Evolutionary conservation across 108 stramenopile species (phyloP).

Genomic region (Fragilariopsis cylindrus): DNA sequence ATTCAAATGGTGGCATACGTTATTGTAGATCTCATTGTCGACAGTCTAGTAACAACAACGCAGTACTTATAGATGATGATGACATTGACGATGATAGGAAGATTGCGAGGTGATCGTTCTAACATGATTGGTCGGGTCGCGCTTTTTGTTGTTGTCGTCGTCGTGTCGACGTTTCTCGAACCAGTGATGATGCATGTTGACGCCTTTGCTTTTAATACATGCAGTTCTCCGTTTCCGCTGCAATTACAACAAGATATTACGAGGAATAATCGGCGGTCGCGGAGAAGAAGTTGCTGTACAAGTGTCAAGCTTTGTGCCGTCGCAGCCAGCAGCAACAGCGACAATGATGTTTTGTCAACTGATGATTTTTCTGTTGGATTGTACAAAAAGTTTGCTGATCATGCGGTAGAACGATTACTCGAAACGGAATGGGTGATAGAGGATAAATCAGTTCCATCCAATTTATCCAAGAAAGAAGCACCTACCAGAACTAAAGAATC

Average conservation of each 20-base stretch:
- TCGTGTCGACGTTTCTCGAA: neutral
- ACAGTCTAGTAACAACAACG: too few species aligned
- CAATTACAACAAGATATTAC: neutral
- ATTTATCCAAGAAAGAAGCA: conserved; percentile 41
- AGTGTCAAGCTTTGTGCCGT: neutral
- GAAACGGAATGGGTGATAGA: conserved; percentile 24
- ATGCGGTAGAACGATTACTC: conserved; percentile 46
- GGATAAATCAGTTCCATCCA: conserved; percentile 20
- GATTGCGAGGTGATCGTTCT: too few species aligned
- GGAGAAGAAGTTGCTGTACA: neutral
- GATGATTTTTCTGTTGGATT: conserved; percentile 20
- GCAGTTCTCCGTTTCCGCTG: neutral
- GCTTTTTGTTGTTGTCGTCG: neutral
- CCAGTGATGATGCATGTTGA: neutral
- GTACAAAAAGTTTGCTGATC: conserved; percentile 59
- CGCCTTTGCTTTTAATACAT: neutral
- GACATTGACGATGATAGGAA: too few species aligned
- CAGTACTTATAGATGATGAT: too few species aligned
- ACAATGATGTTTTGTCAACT: neutral
- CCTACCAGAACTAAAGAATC: conserved; percentile 45
- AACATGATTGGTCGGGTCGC: neutral
- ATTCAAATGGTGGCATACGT: too few species aligned
- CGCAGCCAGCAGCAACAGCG: neutral
- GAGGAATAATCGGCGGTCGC: neutral
- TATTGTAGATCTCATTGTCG: too few species aligned